Conservation (phyloP, 768 basidiomycete species). For the Kwoniella heveanensis region DNA sequence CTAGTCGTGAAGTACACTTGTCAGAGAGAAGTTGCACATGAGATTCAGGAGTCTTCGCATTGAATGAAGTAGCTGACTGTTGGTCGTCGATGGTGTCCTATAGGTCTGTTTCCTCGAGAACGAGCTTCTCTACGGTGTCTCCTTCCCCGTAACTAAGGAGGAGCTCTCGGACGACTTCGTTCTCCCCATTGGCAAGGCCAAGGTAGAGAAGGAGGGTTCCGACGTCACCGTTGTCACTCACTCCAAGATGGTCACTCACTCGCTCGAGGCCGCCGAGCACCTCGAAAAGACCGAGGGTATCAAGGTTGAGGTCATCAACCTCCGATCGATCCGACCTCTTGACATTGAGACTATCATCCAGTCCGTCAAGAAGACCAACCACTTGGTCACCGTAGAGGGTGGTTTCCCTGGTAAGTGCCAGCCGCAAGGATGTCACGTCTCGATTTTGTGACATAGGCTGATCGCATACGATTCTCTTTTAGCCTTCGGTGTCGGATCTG, state of each 20-base stretch:
- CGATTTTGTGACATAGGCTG: not conserved
- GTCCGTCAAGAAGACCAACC: conserved; percentile 98
- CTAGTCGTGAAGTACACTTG: too few relatives aligned
- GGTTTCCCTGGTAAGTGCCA: conserved; percentile 73
- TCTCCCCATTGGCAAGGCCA: conserved; percentile 95
- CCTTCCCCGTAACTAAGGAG: conserved; percentile 93
- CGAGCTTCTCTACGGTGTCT: conserved; percentile 96
- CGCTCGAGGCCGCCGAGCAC: conserved; percentile 87
- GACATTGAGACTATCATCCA: conserved; percentile 96
- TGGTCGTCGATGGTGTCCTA: not conserved
- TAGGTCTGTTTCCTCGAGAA: conserved; percentile 93
- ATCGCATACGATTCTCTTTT: not conserved
- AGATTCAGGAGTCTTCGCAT: not conserved
- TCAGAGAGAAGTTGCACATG: too few relatives aligned
- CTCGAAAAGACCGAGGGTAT: conserved; percentile 90
- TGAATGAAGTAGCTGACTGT: not conserved
- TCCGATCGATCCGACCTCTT: conserved; percentile 75
- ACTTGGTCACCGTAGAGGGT: conserved; percentile 91
- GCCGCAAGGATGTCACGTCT: too few relatives aligned
- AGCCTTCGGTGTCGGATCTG: conserved; percentile 95
- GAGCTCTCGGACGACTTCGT: conserved; percentile 95
- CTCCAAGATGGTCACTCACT: conserved; percentile 96
- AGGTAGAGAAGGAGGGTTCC: conserved; percentile 87
- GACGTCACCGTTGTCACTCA: conserved; percentile 97
- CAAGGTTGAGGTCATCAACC: conserved; percentile 96